Evolutionary conservation across 2,329 filamentous ascomycete species (phyloP).

Genomic region (Daldinia sp.): DNA sequence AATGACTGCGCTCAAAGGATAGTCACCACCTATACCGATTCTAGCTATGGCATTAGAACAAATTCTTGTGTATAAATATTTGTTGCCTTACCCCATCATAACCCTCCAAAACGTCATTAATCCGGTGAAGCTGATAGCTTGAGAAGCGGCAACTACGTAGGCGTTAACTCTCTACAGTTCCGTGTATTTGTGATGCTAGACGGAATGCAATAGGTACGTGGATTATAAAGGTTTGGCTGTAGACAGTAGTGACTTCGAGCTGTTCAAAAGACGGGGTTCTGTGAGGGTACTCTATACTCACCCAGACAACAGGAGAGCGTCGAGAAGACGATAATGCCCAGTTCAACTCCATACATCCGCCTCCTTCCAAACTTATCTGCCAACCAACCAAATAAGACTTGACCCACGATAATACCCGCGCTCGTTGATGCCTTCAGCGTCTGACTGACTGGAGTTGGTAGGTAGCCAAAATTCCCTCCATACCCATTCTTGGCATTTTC

Average conservation of each 20-base stretch:
- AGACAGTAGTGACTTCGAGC: conserved; percentile 51
- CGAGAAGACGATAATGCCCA: conserved; percentile 75
- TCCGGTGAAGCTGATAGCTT: conserved; percentile 65
- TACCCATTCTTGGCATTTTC: conserved; percentile 54
- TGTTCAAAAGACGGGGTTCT: background rate
- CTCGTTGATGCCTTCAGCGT: conserved; percentile 84
- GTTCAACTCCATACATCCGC: conserved; percentile 82
- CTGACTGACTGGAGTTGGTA: conserved; percentile 73
- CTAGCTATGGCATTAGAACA: conserved; percentile 51
- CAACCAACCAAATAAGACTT: conserved; percentile 78
- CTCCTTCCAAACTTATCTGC: conserved; percentile 80
- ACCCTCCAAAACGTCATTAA: conserved; percentile 78
- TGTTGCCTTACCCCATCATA: conserved; percentile 64
- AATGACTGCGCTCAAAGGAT: conserved; percentile 81
- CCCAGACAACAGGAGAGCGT: conserved; percentile 69
- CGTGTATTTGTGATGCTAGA: background rate
- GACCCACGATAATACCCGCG: conserved; percentile 79
- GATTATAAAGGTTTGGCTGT: conserved; percentile 57
- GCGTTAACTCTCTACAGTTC: conserved; percentile 14
- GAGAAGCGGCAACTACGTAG: conserved; percentile 64
- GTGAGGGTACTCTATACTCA: conserved; percentile 44
- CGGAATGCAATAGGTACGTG: background rate
- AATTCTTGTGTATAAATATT: background rate
- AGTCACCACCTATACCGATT: conserved; percentile 82
- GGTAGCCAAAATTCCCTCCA: conserved; percentile 60